These are phyloP conservation scores for Penicillium expansum DNA, from an alignment of 2,329 filamentous ascomycete species.

Conservation along the genomic window DNA sequence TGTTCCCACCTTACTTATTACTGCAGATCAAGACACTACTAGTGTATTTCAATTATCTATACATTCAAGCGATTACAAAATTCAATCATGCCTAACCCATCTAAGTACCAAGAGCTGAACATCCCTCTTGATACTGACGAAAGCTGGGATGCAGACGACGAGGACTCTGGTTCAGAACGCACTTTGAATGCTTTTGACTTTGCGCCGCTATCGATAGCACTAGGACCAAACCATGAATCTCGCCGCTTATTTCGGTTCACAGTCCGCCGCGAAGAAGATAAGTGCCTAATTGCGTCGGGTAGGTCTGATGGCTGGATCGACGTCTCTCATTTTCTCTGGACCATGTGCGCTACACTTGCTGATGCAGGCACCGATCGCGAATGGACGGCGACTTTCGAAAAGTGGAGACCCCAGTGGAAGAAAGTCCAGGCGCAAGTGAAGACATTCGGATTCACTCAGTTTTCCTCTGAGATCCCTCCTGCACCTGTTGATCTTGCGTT, in stretches of 20 bases:
- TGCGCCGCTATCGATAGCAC: background rate
- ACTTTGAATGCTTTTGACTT: background rate
- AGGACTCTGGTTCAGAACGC: background rate
- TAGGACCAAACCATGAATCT: background rate
- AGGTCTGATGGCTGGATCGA: constrained; percentile 5
- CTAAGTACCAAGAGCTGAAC: background rate
- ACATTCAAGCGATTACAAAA: too few species aligned
- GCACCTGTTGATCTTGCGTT: background rate
- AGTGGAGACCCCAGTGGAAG: background rate
- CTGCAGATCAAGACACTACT: background rate
- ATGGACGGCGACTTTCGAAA: background rate
- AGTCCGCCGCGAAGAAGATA: background rate
- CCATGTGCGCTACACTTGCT: constrained; percentile 4
- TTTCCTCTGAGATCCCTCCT: background rate
- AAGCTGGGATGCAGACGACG: constrained; percentile 3
- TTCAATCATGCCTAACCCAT: background rate
- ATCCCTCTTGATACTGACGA: background rate
- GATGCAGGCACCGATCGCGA: background rate
- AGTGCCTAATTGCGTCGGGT: background rate
- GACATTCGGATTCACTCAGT: background rate
- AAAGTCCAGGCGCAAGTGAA: background rate
- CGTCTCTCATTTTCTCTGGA: constrained; percentile 5
- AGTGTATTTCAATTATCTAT: background rate
- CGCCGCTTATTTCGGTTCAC: background rate
- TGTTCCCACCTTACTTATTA: background rate